These are phyloP conservation scores for Cutaneotrichosporon daszewskae DNA, from an alignment of 1,284 basidiomycete genomes.

Conservation along the genomic window DNA sequence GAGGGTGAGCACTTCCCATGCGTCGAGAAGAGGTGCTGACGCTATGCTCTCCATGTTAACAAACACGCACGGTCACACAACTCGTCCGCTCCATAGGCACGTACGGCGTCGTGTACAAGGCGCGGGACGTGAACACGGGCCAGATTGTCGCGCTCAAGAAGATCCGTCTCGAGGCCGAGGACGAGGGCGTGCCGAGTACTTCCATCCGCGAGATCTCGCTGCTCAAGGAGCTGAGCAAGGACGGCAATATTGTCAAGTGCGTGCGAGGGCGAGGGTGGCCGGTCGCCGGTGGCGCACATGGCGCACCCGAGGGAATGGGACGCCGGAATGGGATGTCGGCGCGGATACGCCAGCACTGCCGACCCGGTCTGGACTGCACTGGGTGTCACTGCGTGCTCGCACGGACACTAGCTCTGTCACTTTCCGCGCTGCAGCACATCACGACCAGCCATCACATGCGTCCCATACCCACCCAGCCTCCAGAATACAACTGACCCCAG, in stretches of 20 bases:
- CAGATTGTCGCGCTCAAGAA: constrained; percentile 90
- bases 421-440: too few species aligned
- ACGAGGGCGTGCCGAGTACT: constrained; percentile 88
- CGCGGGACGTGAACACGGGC: constrained; percentile 67
- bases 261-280: constrained; percentile 9
- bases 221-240: constrained; percentile 83
- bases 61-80: not conserved
- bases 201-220: constrained; percentile 96
- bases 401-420: not conserved
- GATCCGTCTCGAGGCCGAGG: constrained; percentile 95
- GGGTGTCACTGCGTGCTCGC: not conserved
- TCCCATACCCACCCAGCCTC: not conserved
- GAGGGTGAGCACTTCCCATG: constrained; percentile 43
- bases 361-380: not conserved
- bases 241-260: constrained; percentile 83
- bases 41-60: too few species aligned
- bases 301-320: too few species aligned
- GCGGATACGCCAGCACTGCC: not conserved
- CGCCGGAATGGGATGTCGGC: too few species aligned
- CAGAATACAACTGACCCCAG: constrained; percentile 59
- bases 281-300: not conserved
- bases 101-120: constrained; percentile 97
- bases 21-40: not conserved
- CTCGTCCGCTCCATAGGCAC: constrained; percentile 62
- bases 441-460: not conserved